These are phyloP conservation scores for Lactifluus echinatus DNA, from an alignment of 768 basidiomycete genomes.

Conservation along the genomic window DNA sequence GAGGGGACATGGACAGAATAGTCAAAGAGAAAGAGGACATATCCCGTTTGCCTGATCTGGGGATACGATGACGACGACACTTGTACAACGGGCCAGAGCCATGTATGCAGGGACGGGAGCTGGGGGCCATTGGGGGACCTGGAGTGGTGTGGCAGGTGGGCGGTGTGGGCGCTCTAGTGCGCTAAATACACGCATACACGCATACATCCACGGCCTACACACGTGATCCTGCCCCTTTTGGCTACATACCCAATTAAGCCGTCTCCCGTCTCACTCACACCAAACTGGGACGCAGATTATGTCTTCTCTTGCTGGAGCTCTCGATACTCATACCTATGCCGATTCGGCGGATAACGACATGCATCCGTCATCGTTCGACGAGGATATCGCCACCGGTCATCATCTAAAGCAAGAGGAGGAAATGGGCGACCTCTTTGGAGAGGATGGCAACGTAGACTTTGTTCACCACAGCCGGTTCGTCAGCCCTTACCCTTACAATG, in stretches of 20 bases:
- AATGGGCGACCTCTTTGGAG: constrained; percentile 77
- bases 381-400: constrained; percentile 10
- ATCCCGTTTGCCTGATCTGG: not conserved
- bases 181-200: constrained; percentile 1
- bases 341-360: constrained; percentile 12
- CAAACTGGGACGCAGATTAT: not conserved
- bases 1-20: not conserved
- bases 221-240: not conserved
- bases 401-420: constrained; percentile 25
- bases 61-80: not conserved
- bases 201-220: not conserved
- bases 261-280: not conserved
- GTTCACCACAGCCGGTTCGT: constrained; percentile 44
- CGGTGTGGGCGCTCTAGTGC: constrained; percentile 7
- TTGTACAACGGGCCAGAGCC: not conserved
- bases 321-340: not conserved
- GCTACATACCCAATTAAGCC: not conserved
- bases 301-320: constrained; percentile 15
- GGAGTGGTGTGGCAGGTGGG: not conserved
- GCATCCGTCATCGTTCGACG: not conserved
- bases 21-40: not conserved
- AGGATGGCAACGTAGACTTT: constrained; percentile 47
- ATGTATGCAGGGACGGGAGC: not conserved
- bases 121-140: not conserved
- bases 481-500: not conserved